Percentiles rank a stretch among this genome's conserved stretches.
phyloP scores from a whole-genome alignment of 2,329 filamentous ascomycete species.

The Zasmidium angulare region DNA sequence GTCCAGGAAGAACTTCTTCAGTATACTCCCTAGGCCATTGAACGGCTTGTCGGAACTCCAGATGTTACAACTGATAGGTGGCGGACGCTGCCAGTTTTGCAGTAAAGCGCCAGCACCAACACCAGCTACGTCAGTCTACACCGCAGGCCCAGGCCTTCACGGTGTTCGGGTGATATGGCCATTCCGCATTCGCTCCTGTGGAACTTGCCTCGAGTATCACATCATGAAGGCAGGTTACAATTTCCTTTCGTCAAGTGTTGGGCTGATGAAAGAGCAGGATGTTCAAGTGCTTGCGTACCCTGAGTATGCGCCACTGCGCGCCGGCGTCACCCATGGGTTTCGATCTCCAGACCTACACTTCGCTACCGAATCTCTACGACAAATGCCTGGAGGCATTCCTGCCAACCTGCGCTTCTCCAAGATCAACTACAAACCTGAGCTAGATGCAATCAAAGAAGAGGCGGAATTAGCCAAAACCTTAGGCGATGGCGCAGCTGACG shows the following conservation, averaged over 20 bases:
- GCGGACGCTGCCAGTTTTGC: constrained; percentile 68
- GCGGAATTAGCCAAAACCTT: constrained; percentile 62
- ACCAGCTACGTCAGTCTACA: constrained; percentile 48
- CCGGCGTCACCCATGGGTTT: constrained; percentile 69
- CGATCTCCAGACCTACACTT: constrained; percentile 62
- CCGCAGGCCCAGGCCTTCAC: constrained; percentile 61
- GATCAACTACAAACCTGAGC: constrained; percentile 62
- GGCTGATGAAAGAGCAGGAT: constrained; percentile 55
- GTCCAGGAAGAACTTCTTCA: constrained; percentile 65
- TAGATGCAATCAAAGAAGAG: constrained; percentile 62
- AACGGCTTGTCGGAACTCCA: constrained; percentile 65
- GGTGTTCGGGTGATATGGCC: constrained; percentile 68
- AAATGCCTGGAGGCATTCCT: constrained; percentile 50
- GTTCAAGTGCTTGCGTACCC: constrained; percentile 64
- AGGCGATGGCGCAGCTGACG: constrained; percentile 67
- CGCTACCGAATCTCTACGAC: constrained; percentile 57
- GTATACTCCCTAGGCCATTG: constrained; percentile 68
- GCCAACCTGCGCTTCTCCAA: constrained; percentile 59
- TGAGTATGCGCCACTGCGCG: constrained; percentile 59
- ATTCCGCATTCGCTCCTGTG: constrained; percentile 67
- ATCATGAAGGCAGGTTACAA: constrained; percentile 63
- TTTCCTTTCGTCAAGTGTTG: background rate
- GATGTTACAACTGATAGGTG: constrained; percentile 72
- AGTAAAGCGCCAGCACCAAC: constrained; percentile 39
- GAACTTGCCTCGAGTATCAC: constrained; percentile 60